Base-by-base conservation (phyloP, 2,329 filamentous ascomycete genomes). In the Pseudogymnoascus sp. region DNA sequence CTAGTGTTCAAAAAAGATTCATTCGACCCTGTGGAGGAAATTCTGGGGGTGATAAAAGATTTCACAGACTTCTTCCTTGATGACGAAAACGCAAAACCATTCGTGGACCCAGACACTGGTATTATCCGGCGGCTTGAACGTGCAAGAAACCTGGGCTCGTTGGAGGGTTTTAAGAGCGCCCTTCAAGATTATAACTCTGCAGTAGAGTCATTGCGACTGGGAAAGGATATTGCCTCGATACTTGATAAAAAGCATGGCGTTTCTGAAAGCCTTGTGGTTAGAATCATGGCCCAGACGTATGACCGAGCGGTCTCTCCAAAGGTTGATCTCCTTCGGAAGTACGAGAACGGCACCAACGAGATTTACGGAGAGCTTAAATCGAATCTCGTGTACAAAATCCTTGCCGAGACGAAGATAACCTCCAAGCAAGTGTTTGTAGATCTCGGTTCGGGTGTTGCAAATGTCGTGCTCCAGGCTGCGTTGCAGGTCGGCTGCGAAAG, bases 311-410 rank as follows among this genome's bases (percentile, higher is more conserved):
- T 99, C 6, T 94, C 92, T 1, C 92, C 91, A 5, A 86, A 89
- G 64, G 91, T 96, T 25, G 90, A 96, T 66, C 84, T 88, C 8
- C 84, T 97, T 10, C 85, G 86, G 63, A 87, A 90, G 69, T 97
- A 97, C 73, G 85, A 94, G 71, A 91, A 92, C 71, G 93, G 92
- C 68, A 91, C 90, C 67, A 91, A 96, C 74, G 93, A 96, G 68
- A 90, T 96, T 39, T 99, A 99, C 72, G 94, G 94, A 71, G 94
- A 99, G 74, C 84, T 99, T 27, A 81, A 94, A 31, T 89, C 92
- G 17, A 86, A 87, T 1, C 95, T 99, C 71, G 84, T 94, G 66
- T 89, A 88, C 65, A 85, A 87, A 63, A 91, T 97, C 64, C 86
- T 99, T 68, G 84, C 87, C 13, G 80, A 86, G 72, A 89, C 89